phyloP scores from a whole-genome alignment of 495 filamentous ascomycete species.

The Apiosordaria backusii region DNA sequence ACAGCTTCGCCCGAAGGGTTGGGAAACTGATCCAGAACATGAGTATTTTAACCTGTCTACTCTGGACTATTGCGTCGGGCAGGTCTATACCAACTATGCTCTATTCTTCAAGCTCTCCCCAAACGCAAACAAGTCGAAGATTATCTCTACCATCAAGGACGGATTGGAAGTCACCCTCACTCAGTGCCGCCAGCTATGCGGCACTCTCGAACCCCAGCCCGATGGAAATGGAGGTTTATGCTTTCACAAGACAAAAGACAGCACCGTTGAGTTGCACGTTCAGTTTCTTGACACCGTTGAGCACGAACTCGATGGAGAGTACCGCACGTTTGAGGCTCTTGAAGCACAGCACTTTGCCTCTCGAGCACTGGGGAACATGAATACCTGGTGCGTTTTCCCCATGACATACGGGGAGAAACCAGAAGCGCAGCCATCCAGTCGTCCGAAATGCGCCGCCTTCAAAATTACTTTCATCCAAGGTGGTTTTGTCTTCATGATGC shows the following conservation, averaged over 20 bases:
- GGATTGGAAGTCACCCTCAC: slow-evolving; percentile 43
- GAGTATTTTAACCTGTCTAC: slow-evolving; percentile 31
- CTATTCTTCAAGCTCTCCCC: slow-evolving; percentile 38
- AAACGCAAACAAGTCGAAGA: slow-evolving; percentile 30
- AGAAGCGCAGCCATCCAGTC: slow-evolving; percentile 34
- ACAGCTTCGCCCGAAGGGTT: slow-evolving; percentile 27
- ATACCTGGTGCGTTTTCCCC: slow-evolving; percentile 27
- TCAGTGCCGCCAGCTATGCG: slow-evolving; percentile 42
- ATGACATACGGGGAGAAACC: slow-evolving; percentile 44
- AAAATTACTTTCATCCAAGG: slow-evolving; percentile 44
- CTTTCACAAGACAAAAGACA: slow-evolving; percentile 42
- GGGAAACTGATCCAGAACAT: slow-evolving; percentile 27
- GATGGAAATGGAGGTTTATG: not conserved
- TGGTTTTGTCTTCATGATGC: slow-evolving; percentile 42
- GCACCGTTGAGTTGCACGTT: slow-evolving; percentile 40
- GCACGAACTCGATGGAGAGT: slow-evolving; percentile 27
- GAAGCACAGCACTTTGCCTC: slow-evolving; percentile 32
- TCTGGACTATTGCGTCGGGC: slow-evolving; percentile 34
- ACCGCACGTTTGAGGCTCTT: slow-evolving; percentile 32
- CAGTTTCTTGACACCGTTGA: slow-evolving; percentile 29
- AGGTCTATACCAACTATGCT: slow-evolving; percentile 36
- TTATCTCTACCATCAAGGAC: slow-evolving; percentile 28
- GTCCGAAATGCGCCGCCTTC: slow-evolving; percentile 38
- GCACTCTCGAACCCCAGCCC: slow-evolving; percentile 42
- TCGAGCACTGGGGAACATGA: slow-evolving; percentile 30